A percentile compares a stretch with the other conserved stretches of the same genome.
These are phyloP conservation scores for Xylariales sp. DNA, from an alignment of 2,329 filamentous ascomycete species.

Conservation along the genomic window DNA sequence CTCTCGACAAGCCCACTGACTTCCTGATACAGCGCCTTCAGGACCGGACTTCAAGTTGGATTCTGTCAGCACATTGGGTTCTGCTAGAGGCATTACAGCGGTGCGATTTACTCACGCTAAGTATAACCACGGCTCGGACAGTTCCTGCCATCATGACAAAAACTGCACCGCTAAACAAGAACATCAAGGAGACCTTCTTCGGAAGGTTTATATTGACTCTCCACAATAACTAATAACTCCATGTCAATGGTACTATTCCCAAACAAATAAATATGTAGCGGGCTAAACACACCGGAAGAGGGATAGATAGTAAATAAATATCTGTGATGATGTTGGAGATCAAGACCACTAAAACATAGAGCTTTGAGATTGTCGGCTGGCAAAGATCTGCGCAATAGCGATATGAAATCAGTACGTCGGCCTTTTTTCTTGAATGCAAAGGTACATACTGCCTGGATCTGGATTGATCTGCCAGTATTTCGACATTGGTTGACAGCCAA, in stretches of 20 bases:
- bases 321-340: slow-evolving; percentile 10
- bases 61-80: background rate
- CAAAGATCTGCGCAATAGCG: slow-evolving; percentile 7
- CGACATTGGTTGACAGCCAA: slow-evolving; percentile 8
- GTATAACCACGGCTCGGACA: slow-evolving; percentile 40
- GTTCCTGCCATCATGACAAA: slow-evolving; percentile 44
- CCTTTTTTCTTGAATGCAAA: slow-evolving; percentile 7
- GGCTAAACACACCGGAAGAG: slow-evolving; percentile 4
- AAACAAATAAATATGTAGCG: background rate
- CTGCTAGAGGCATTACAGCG: background rate
- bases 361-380: slow-evolving; percentile 7
- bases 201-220: slow-evolving; percentile 34
- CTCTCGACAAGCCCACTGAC: slow-evolving; percentile 31
- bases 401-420: slow-evolving; percentile 6
- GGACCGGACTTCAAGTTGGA: slow-evolving; percentile 10
- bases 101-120: slow-evolving; percentile 19
- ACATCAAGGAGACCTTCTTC: slow-evolving; percentile 35
- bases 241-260: background rate
- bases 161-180: slow-evolving; percentile 42
- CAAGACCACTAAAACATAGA: slow-evolving; percentile 7
- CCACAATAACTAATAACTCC: slow-evolving; percentile 34
- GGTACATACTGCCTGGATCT: slow-evolving; percentile 11
- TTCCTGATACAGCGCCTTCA: slow-evolving; percentile 13
- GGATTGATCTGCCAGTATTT: slow-evolving; percentile 14
- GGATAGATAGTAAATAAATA: slow-evolving; percentile 9